Conservation (phyloP, 805 yeast genomes). For the Kodamaea kakaduensis region DNA sequence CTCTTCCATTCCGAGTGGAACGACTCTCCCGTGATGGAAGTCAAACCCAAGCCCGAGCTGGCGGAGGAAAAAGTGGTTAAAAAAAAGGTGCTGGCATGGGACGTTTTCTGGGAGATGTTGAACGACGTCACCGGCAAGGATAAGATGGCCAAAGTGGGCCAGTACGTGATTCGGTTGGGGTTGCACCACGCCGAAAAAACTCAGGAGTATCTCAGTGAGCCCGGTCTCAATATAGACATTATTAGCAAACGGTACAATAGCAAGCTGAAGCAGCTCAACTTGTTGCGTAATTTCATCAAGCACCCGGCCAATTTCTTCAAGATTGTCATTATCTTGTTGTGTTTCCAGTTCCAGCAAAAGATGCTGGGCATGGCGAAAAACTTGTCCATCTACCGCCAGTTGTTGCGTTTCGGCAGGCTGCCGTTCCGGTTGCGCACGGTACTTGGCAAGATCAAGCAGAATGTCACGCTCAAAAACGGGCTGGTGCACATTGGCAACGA, state of each 20-base stretch:
- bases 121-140: constrained; percentile 66
- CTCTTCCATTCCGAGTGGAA: constrained; percentile 8
- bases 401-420: constrained; percentile 65
- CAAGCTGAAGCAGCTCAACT: constrained; percentile 28
- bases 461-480: constrained; percentile 11
- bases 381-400: constrained; percentile 58
- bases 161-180: constrained; percentile 54
- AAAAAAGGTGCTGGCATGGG: constrained; percentile 25
- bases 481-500: constrained; percentile 13
- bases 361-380: constrained; percentile 44
- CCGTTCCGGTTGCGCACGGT: constrained; percentile 52
- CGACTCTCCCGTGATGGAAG: no score
- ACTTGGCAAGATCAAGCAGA: constrained; percentile 23
- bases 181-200: constrained; percentile 44
- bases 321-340: constrained; percentile 31
- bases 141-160: constrained; percentile 60
- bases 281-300: constrained; percentile 31
- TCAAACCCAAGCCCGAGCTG: no score
- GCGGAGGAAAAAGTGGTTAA: background rate
- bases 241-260: constrained; percentile 31
- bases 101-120: constrained; percentile 49
- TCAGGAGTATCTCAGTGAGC: constrained; percentile 32
- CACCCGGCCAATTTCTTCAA: constrained; percentile 37
- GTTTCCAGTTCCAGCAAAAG: constrained; percentile 38
- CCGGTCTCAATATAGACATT: constrained; percentile 25